These are phyloP conservation scores for Thalassiosira hispida DNA, from an alignment of 352 stramenopile genomes.

Conservation along the genomic window DNA sequence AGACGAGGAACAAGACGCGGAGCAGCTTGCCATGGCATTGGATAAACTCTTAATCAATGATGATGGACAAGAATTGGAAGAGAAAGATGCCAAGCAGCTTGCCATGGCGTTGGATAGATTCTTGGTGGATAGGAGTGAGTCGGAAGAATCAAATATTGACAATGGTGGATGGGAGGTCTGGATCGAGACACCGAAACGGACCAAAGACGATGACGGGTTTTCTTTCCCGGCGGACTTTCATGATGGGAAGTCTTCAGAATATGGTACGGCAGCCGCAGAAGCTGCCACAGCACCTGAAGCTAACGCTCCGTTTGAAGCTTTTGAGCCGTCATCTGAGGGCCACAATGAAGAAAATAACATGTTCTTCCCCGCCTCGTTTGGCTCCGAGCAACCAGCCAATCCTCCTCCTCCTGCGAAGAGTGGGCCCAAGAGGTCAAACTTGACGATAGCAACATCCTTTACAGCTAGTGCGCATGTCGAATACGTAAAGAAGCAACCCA, in stretches of 20 bases:
- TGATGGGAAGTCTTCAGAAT: neutral
- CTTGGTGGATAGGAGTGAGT: neutral
- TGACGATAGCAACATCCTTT: neutral
- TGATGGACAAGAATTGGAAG: too few species aligned
- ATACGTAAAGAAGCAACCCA: conserved; percentile 12
- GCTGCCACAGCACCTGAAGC: neutral
- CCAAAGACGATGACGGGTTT: neutral
- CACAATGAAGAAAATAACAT: neutral
- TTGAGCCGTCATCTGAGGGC: neutral
- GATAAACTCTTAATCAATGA: neutral
- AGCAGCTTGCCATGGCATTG: neutral
- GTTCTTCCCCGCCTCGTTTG: neutral
- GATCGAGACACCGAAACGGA: neutral
- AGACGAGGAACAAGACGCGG: too few species aligned
- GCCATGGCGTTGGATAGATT: too few species aligned
- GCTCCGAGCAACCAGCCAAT: neutral
- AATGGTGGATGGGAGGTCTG: neutral
- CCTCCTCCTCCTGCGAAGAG: neutral
- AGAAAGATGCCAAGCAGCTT: too few species aligned
- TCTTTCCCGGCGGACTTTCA: neutral
- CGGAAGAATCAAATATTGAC: conserved; percentile 6
- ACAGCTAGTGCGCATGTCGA: neutral
- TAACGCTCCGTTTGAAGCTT: neutral
- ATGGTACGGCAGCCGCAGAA: neutral
- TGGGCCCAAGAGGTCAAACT: neutral